Evolutionary conservation across 73 alveolate genomes (phyloP).

Genomic region (Symbiodinium pilosum): DNA sequence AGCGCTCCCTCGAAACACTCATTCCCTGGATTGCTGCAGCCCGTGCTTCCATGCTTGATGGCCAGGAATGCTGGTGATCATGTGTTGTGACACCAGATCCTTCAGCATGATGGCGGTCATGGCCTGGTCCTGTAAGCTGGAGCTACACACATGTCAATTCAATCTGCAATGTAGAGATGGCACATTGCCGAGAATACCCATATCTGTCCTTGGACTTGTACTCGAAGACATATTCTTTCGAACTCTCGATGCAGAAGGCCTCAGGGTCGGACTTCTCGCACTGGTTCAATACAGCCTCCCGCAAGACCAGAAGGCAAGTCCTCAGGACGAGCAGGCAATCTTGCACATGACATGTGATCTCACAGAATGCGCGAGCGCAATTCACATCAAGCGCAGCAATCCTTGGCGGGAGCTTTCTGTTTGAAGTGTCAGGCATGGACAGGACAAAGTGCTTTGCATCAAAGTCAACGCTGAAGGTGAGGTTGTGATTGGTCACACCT

Average conservation of each 20-base stretch:
- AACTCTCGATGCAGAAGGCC: neutral
- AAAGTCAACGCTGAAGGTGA: neutral
- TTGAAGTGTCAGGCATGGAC: neutral
- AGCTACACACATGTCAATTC: neutral
- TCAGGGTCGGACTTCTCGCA: neutral
- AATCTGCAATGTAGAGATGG: neutral
- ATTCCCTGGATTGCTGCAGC: neutral
- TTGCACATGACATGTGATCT: neutral
- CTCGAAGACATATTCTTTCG: neutral
- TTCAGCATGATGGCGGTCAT: neutral
- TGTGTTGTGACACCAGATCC: neutral
- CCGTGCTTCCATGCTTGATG: neutral
- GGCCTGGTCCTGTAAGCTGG: neutral
- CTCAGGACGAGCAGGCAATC: neutral
- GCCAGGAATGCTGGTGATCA: neutral
- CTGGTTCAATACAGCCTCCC: neutral
- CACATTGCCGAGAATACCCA: neutral
- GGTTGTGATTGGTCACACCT: neutral
- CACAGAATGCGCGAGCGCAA: neutral
- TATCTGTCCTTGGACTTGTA: neutral
- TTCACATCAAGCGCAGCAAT: neutral
- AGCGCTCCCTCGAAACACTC: neutral
- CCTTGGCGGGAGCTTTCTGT: neutral
- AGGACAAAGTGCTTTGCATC: neutral
- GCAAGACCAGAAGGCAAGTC: neutral